Percentiles rank a stretch among this genome's conserved stretches.
These are phyloP conservation scores for Microstegium vimineum DNA, from an alignment of 176 grass and related monocot species.

Conservation along the genomic window DNA sequence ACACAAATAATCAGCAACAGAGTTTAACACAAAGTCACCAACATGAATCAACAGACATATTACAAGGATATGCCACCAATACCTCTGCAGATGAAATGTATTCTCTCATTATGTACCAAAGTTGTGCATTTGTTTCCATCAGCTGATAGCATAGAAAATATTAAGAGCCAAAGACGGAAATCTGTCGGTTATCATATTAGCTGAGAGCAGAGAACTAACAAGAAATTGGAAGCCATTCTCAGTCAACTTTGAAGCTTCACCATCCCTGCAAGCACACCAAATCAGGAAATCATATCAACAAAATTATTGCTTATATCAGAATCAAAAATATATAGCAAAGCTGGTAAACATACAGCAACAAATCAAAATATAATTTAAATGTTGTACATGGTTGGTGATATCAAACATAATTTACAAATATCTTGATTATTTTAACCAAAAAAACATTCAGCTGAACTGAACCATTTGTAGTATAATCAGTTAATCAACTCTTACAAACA, in stretches of 20 bases:
- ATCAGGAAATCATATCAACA: constrained; percentile 11
- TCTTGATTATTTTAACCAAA: not conserved
- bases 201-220: constrained; percentile 34
- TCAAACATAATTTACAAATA: not conserved
- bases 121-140: constrained; percentile 92
- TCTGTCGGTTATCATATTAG: constrained; percentile 9
- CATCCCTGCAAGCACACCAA: constrained; percentile 57
- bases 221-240: constrained; percentile 98
- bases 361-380: not conserved
- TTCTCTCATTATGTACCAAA: constrained; percentile 99
- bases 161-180: constrained; percentile 27
- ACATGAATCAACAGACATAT: constrained; percentile 6
- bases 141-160: constrained; percentile 54
- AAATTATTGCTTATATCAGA: constrained; percentile 1
- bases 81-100: constrained; percentile 96
- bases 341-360: not conserved
- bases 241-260: constrained; percentile 80
- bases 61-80: constrained; percentile 23
- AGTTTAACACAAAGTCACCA: constrained; percentile 3
- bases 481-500: constrained; percentile 3
- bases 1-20: constrained; percentile 21
- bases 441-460: not conserved
- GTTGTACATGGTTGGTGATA: not conserved
- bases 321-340: not conserved
- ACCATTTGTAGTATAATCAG: not conserved